Base-by-base conservation (phyloP, 345 rosid genomes). In the Acer negundo region DNA sequence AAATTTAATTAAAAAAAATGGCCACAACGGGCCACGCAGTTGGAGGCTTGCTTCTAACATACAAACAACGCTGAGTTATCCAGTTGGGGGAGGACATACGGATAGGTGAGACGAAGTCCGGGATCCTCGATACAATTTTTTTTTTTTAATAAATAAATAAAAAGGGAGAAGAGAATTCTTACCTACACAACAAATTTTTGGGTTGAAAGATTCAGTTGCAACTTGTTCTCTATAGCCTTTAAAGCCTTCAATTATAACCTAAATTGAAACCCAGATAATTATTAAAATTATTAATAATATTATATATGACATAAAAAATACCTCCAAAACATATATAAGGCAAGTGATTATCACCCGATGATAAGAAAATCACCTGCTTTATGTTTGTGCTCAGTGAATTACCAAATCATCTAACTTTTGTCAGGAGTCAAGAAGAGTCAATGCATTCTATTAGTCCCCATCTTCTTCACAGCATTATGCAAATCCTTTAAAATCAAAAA, bases 191-290 rank as follows among this genome's bases (percentile, higher is more conserved):
- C 92, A 94, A 74, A 96, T 85, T 84, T 88, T 92, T 11, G 92
- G 85, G 82, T 97, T 96, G 80, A 96, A 96, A 68, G 83, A 79
- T 80, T 94, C 98, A n/a, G 99, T 96, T 76, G 95, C 96, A 84
- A 92, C 49, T 84, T 96, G 98, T 80, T 94, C 99, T 82, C 86
- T 86, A 82, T 96, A 96, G 75, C 99, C 94, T 92, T 92, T 92
- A 82, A 92, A 96, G 7, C 99, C 99, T 87, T 96, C 97, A 70
- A 92, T 94, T 62, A 96, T 84, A 84, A 94, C 85, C 98, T 90
- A 75, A 76, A 81, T 72, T 35, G 44, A 59, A 72, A 23, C 10
- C 67, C 64, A 62, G 0, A 56, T 22, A 26, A 51, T 58, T n/a
- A n/a, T n/a, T n/a, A n/a, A n/a, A n/a, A n/a, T n/a, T n/a, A n/a